These are phyloP conservation scores for Fusarium sp. DNA, from an alignment of 2,329 filamentous ascomycete species.

Conservation along the genomic window DNA sequence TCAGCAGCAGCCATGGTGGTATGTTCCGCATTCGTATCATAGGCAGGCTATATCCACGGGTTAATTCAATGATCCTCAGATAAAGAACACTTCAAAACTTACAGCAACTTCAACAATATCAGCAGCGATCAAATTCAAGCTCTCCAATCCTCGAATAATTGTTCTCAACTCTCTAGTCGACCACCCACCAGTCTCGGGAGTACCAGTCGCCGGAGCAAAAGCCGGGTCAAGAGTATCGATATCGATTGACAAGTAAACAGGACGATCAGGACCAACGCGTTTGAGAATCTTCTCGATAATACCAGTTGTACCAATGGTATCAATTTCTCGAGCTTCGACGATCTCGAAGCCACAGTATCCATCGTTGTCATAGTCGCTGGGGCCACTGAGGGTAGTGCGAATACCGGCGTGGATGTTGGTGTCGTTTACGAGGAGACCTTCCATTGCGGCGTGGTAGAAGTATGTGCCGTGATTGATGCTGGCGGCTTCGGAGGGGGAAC, in stretches of 20 bases:
- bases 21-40: conserved; percentile 77
- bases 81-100: conserved; percentile 6
- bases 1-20: conserved; percentile 80
- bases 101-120: conserved; percentile 76
- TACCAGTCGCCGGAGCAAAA: conserved; percentile 80
- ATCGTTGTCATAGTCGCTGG: conserved; percentile 78
- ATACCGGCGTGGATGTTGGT: conserved; percentile 90
- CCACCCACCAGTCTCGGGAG: conserved; percentile 82
- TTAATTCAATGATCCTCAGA: no score
- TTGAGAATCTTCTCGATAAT: conserved; percentile 83
- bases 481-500: conserved; percentile 79
- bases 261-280: conserved; percentile 76
- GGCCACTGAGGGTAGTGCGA: conserved; percentile 78
- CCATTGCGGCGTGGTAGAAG: conserved; percentile 84
- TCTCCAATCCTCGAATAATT: conserved; percentile 75
- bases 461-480: conserved; percentile 89
- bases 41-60: conserved; percentile 62
- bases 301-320: conserved; percentile 67
- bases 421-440: conserved; percentile 83
- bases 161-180: conserved; percentile 77
- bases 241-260: conserved; percentile 85
- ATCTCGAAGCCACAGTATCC: conserved; percentile 83
- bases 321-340: conserved; percentile 70
- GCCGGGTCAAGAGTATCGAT: conserved; percentile 88
- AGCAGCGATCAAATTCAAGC: conserved; percentile 74